Base-by-base conservation (phyloP, 805 yeast species). In the Candida vaughaniae region DNA sequence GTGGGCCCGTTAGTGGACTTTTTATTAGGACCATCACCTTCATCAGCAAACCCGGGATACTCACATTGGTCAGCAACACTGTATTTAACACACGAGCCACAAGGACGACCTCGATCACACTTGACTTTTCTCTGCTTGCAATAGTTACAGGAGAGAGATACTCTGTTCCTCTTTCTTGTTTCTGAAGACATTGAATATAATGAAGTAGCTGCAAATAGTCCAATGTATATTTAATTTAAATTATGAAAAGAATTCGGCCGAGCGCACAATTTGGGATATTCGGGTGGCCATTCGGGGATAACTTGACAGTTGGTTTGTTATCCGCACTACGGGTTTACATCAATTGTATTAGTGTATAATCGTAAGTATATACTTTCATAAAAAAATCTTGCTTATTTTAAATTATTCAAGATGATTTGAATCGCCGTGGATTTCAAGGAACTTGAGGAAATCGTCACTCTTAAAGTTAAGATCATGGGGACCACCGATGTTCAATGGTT, bases 71-170 rank as follows among this genome's bases (percentile, higher is more conserved):
- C 68, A 8, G 60, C 56, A 16, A 65, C 72, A 16, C 64, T 60
- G 43, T 67, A 63, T 38, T 56, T 57, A 12, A 62, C 57, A 46
- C 74, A 68, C 5, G 70, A 69, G 4, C 64, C 53, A 44, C 74
- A 68, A 2, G 74, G 74, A 31, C 54, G 49, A 11, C 46, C 62
- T 36, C 66, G 63, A 45, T 68, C 72, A 50, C 73, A 68, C 41
- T 62, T 64, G 43, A 68, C 73, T 47, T 68, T 68, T 6, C 74
- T 42, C 33, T 56, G 59, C 41, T 66, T 64, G 47, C 74, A 68
- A 34, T 60, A 60, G 29, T 61, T 51, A 40, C 74, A 68, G 14
- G 70, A 56, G n/a, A 66, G 49, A 5, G 74, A 71, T 4, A 64
- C 64, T 22, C 73, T 53, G 28, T 62, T 58, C 29, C 73, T 51